These are phyloP conservation scores for Paramyrothecium roridum DNA, from an alignment of 2,329 filamentous ascomycete species.

Conservation along the genomic window DNA sequence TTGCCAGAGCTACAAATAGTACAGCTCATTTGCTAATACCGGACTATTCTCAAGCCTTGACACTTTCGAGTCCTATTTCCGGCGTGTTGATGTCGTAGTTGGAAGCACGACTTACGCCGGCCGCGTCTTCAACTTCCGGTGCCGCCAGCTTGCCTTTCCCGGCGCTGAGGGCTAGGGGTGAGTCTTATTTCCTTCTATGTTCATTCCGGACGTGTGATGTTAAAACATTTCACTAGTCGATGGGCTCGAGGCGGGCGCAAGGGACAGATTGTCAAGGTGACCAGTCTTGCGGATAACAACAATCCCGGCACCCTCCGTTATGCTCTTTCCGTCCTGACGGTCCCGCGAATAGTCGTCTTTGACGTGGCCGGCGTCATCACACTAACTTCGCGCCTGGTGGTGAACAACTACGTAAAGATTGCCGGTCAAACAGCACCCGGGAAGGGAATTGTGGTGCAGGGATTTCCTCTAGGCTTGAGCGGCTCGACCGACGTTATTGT, in stretches of 20 bases:
- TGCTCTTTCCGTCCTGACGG: slow-evolving; percentile 32
- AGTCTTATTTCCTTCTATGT: neutral
- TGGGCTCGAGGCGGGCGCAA: slow-evolving; percentile 30
- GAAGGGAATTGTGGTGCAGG: slow-evolving; percentile 9
- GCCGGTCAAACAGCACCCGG: neutral
- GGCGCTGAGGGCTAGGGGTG: slow-evolving; percentile 32
- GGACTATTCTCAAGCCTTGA: slow-evolving; percentile 16
- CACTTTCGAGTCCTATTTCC: slow-evolving; percentile 22
- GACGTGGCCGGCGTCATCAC: slow-evolving; percentile 44
- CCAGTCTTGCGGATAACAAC: slow-evolving; percentile 25
- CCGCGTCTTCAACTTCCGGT: slow-evolving; percentile 23
- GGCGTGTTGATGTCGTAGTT: slow-evolving; percentile 24
- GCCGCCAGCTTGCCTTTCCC: slow-evolving; percentile 30
- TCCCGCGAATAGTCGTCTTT: slow-evolving; percentile 43
- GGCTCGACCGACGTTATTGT: slow-evolving; percentile 24
- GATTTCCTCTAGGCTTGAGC: slow-evolving; percentile 23
- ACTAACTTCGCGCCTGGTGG: slow-evolving; percentile 39
- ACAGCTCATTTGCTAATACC: too few species aligned
- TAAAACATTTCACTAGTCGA: too few species aligned
- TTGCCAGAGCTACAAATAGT: too few species aligned
- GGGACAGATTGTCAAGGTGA: slow-evolving; percentile 32
- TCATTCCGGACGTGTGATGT: neutral
- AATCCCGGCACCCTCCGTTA: slow-evolving; percentile 30
- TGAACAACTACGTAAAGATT: slow-evolving; percentile 19
- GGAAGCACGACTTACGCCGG: slow-evolving; percentile 14